phyloP scores from a whole-genome alignment of 177 flowering plant species.

The Telopea speciosissima region DNA sequence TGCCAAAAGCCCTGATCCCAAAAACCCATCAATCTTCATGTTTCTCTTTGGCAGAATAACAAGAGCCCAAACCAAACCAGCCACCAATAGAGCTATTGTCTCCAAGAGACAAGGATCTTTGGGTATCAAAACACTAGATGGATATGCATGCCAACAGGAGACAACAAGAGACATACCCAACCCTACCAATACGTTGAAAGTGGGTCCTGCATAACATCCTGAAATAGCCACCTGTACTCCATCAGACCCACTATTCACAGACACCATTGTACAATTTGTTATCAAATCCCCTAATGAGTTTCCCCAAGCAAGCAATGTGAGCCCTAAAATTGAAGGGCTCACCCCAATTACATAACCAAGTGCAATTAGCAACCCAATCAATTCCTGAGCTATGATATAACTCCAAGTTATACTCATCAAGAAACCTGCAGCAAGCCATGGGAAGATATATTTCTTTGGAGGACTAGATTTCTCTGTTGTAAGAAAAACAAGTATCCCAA shows the following conservation, averaged over 20 bases:
- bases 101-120: constrained; percentile 33
- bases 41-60: constrained; percentile 36
- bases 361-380: constrained; percentile 63
- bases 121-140: constrained; percentile 30
- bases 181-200: constrained; percentile 74
- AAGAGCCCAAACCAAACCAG: constrained; percentile 56
- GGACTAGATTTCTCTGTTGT: constrained; percentile 45
- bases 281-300: constrained; percentile 82
- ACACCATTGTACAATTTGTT: constrained; percentile 68
- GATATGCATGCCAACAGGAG: constrained; percentile 37
- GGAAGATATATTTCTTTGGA: constrained; percentile 49
- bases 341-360: constrained; percentile 54
- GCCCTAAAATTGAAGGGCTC: constrained; percentile 71
- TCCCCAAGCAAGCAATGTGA: constrained; percentile 95
- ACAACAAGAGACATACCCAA: constrained; percentile 52
- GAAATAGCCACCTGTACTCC: constrained; percentile 75
- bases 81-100: constrained; percentile 39
- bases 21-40: constrained; percentile 41
- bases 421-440: constrained; percentile 80
- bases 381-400: constrained; percentile 71
- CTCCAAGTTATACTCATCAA: constrained; percentile 88
- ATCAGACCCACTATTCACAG: constrained; percentile 48
- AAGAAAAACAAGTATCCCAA: constrained; percentile 49
- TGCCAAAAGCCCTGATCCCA: constrained; percentile 52
- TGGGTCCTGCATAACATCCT: constrained; percentile 90